Conservation (phyloP, 192 early-diverging fungal species). For the Podila epicladia region DNA sequence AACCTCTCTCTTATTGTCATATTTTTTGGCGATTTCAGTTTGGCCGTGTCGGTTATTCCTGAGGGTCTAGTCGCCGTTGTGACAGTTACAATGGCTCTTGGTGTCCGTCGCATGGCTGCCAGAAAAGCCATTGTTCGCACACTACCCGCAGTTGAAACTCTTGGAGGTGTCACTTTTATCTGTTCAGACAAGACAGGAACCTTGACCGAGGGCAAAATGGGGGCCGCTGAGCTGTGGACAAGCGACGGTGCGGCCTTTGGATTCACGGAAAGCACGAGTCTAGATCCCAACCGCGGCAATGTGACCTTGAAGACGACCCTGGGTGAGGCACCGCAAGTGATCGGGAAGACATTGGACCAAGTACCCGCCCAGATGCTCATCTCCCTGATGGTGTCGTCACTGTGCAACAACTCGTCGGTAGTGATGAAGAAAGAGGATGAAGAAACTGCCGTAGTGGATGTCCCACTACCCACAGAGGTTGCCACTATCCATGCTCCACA, state of each 20-base stretch:
- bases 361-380: conserved; percentile 63
- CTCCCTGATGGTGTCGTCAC: conserved; percentile 76
- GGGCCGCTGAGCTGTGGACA: conserved; percentile 85
- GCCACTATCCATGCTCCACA: neutral
- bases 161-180: conserved; percentile 95
- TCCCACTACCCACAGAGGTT: neutral
- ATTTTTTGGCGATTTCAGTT: conserved; percentile 47
- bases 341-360: conserved; percentile 55
- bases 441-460: neutral
- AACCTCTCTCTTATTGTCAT: neutral
- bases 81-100: conserved; percentile 96
- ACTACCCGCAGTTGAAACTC: conserved; percentile 92
- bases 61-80: conserved; percentile 98
- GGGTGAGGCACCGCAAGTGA: conserved; percentile 36
- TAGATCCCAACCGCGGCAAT: conserved; percentile 60
- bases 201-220: conserved; percentile 98
- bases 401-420: conserved; percentile 91
- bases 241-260: conserved; percentile 70
- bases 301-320: conserved; percentile 39
- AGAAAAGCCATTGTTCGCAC: conserved; percentile 92
- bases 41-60: conserved; percentile 97
- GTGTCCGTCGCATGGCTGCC: conserved; percentile 93
- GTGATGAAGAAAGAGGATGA: conserved; percentile 61
- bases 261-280: conserved; percentile 69
- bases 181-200: conserved; percentile 99